phyloP scores from a whole-genome alignment of 495 filamentous ascomycete genomes.

The Baudoinia panamericana region DNA sequence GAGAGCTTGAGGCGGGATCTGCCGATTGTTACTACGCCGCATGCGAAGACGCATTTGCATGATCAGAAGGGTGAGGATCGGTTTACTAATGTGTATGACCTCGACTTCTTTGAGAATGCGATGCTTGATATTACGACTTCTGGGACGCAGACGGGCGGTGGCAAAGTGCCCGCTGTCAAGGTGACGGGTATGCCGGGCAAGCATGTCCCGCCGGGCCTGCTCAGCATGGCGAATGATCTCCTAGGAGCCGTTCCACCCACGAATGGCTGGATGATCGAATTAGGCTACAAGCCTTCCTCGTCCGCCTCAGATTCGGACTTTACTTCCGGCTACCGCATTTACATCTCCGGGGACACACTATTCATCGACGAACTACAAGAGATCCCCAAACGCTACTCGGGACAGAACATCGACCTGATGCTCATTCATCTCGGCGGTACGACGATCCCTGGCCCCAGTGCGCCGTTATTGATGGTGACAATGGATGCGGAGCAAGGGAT shows the following conservation, averaged over 20 bases:
- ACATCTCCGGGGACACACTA: constrained; percentile 63
- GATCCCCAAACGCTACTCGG: constrained; percentile 41
- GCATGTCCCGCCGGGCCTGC: constrained; percentile 44
- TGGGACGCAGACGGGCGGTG: not conserved
- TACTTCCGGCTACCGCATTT: constrained; percentile 47
- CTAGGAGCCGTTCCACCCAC: constrained; percentile 52
- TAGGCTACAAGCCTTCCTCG: constrained; percentile 34
- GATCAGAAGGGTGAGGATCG: constrained; percentile 31
- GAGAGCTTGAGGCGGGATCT: constrained; percentile 41
- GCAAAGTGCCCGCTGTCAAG: constrained; percentile 34
- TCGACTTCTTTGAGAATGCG: constrained; percentile 44
- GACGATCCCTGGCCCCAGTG: constrained; percentile 43
- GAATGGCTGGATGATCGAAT: constrained; percentile 60
- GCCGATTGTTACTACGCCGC: constrained; percentile 52
- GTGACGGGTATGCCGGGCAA: constrained; percentile 60
- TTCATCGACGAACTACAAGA: constrained; percentile 48
- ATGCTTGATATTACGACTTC: constrained; percentile 39
- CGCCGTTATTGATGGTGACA: constrained; percentile 54
- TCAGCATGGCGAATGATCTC: constrained; percentile 43
- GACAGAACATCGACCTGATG: constrained; percentile 51
- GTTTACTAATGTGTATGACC: constrained; percentile 41
- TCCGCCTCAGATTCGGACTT: constrained; percentile 22
- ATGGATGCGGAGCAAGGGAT: constrained; percentile 58
- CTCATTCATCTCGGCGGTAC: constrained; percentile 55
- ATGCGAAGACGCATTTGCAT: constrained; percentile 43